Conservation (phyloP, 345 rosid species). For the Microthlaspi erraticum region DNA sequence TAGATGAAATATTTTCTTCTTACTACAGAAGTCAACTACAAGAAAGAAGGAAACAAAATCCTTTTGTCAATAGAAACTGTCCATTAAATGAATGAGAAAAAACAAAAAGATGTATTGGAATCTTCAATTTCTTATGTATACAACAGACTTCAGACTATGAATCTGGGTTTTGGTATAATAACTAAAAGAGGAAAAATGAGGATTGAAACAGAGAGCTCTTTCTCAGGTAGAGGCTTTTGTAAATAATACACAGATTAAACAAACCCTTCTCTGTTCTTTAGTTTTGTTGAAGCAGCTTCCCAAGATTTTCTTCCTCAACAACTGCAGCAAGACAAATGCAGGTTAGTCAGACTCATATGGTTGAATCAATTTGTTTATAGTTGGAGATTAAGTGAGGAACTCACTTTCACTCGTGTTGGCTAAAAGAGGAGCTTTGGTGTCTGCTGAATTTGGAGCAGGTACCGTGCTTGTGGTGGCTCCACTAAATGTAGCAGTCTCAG, state of each 20-base stretch:
- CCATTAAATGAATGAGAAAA: background rate
- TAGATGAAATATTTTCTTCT: constrained; percentile 16
- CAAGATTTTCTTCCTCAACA: constrained; percentile 59
- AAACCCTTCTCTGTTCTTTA: constrained; percentile 42
- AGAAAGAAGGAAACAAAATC: constrained; percentile 15
- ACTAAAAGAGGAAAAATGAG: constrained; percentile 6
- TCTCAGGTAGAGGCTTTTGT: background rate
- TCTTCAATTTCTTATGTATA: constrained; percentile 24
- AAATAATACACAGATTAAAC: background rate
- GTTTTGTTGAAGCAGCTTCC: constrained; percentile 69
- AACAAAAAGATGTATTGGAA: background rate
- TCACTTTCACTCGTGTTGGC: constrained; percentile 55
- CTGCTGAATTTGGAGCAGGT: constrained; percentile 52
- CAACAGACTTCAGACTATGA: constrained; percentile 18
- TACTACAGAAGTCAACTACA: constrained; percentile 41
- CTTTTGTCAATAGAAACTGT: constrained; percentile 1
- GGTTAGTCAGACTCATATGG: background rate
- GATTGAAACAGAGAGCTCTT: constrained; percentile 9
- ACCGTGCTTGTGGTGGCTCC: constrained; percentile 60
- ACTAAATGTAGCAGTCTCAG: constrained; percentile 50
- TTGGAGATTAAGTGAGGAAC: constrained; percentile 11
- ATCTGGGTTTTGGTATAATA: constrained; percentile 5
- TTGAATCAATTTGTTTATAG: background rate
- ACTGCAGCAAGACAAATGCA: constrained; percentile 44
- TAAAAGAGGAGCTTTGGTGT: constrained; percentile 48